phyloP scores from a whole-genome alignment of 805 yeast species.

The Suhomyces canberraensis region DNA sequence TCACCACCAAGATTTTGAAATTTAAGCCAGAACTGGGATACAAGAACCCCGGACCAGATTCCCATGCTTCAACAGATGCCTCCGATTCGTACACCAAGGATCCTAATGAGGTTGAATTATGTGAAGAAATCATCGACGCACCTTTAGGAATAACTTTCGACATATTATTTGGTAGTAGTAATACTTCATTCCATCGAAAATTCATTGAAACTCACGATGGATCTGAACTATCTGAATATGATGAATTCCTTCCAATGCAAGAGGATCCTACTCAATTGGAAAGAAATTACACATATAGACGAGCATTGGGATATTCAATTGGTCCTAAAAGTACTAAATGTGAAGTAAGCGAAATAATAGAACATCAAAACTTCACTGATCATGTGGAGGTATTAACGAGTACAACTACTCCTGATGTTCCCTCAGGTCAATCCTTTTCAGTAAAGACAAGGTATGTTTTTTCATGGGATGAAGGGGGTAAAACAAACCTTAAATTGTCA shows the following conservation, averaged over 20 bases:
- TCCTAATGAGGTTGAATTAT: constrained; percentile 52
- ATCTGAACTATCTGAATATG: constrained; percentile 48
- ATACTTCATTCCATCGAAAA: constrained; percentile 34
- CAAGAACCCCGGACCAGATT: constrained; percentile 34
- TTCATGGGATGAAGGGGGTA: constrained; percentile 60
- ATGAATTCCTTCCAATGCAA: constrained; percentile 32
- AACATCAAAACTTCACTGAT: constrained; percentile 47
- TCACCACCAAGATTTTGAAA: constrained; percentile 12
- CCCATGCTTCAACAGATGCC: constrained; percentile 47
- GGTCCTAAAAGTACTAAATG: constrained; percentile 79
- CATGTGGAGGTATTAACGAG: constrained; percentile 50
- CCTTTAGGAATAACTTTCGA: constrained; percentile 63
- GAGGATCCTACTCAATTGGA: constrained; percentile 34
- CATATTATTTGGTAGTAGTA: constrained; percentile 62
- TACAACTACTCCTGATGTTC: constrained; percentile 79
- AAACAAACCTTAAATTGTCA: constrained; percentile 50
- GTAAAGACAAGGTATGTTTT: constrained; percentile 57
- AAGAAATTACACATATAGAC: constrained; percentile 55
- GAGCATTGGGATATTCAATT: constrained; percentile 64
- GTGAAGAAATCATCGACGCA: constrained; percentile 52
- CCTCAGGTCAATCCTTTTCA: constrained; percentile 66
- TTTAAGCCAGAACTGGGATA: constrained; percentile 16
- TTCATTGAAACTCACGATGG: constrained; percentile 62
- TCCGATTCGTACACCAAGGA: constrained; percentile 33
- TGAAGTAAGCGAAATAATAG: constrained; percentile 56